phyloP scores from a whole-genome alignment of 2,329 filamentous ascomycete genomes.

The Mycosphaerella sp. region DNA sequence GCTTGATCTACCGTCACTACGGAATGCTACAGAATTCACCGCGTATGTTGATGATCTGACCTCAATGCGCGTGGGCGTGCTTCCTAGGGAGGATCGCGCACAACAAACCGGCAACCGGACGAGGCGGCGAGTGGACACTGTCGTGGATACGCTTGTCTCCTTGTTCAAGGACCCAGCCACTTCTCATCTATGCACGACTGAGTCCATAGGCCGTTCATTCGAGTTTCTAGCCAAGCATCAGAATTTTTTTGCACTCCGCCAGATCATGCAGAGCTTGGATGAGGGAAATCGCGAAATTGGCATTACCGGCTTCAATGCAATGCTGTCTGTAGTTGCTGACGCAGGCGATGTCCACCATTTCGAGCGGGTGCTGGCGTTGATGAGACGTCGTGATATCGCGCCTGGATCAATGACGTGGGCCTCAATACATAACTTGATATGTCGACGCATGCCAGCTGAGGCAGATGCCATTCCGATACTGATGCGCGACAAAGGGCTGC shows the following conservation, averaged over 20 bases:
- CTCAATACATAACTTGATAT: conserved; percentile 22
- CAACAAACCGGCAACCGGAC: neutral
- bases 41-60: conserved; percentile 17
- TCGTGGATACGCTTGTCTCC: conserved; percentile 11
- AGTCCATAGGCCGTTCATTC: conserved; percentile 20
- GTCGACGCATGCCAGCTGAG: conserved; percentile 10
- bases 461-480: conserved; percentile 11
- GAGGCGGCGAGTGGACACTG: neutral
- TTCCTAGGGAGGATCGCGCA: neutral
- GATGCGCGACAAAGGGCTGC: conserved; percentile 25
- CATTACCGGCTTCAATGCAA: conserved; percentile 19
- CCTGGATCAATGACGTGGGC: conserved; percentile 25
- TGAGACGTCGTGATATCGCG: conserved; percentile 18
- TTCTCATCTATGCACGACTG: conserved; percentile 13
- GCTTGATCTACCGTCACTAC: neutral
- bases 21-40: neutral
- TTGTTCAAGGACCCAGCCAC: conserved; percentile 14
- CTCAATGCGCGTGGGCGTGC: neutral
- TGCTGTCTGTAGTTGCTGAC: conserved; percentile 23
- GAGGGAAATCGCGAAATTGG: conserved; percentile 13
- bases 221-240: conserved; percentile 20
- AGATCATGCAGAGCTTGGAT: conserved; percentile 18
- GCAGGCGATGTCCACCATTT: conserved; percentile 27
- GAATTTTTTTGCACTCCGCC: conserved; percentile 17
- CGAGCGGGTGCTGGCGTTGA: conserved; percentile 21